Evolutionary conservation across 163 green algal genomes (phyloP), one percentile per base, ranked within the genome.

Genomic region (Chlamydomonas reinhardtii): DNA sequence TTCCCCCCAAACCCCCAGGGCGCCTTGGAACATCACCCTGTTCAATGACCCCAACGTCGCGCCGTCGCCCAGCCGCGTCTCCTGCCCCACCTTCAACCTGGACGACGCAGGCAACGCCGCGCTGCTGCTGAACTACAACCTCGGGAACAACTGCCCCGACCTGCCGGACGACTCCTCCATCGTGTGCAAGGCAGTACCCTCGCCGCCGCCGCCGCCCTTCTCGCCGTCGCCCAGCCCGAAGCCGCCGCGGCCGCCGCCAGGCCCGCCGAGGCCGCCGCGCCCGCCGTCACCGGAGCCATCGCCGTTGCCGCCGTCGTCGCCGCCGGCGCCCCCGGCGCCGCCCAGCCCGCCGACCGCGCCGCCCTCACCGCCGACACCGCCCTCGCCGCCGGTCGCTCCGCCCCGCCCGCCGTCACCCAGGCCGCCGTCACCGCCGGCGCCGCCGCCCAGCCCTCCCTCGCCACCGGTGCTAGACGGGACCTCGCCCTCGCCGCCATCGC

Each of bases 181-280:
- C 9, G 25, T 31, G 16, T 85, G 79, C 54, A 48, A 12, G 20
- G 35, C 9, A 11, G 34, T 61, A 4, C 32, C 35, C 64, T 54
- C 43, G 9, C 74, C 79, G 69, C 54, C 79, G 68, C 79, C 79
- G 69, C 79, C 79, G 69, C 79, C 79, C n/a, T 34, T 56, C 25
- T 24, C 31, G 27, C 68, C 72, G 27, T 43, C 39, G 16, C 19
- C 24, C 22, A 37, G 27, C 14, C 35, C 20, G 24, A 37, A 1
- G n/a, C 37, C 70, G 70, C 37, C 32, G 3, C 17, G 0, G 35
- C 37, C 70, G 9, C 29, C 37, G 22, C 70, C 70, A 22, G 0
- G 29, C 19, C 70, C 70, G 32, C 6, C 35, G 22, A 2, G 6
- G 4, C 35, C 70, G 14, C 37, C 70, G 22, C 24, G 6, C 14